Base-by-base conservation (phyloP, 176 grass and related monocot species). In the Chloris gayana region DNA sequence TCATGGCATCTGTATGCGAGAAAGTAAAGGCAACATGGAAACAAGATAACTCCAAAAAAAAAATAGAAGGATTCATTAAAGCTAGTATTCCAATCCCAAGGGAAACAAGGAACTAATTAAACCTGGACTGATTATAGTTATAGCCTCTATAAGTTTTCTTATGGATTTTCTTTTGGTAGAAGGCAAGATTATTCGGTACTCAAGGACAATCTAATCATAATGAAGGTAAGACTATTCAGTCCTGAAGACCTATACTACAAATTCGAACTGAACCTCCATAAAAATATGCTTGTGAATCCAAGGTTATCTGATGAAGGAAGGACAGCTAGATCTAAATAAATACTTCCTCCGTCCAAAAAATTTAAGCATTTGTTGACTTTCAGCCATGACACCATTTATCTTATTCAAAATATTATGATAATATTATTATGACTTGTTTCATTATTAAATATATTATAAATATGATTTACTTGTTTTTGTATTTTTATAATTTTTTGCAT, bases 71-170 rank as follows among this genome's bases (percentile, higher is more conserved):
- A 49, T 57, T 21, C 51, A 63, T 49, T 71, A 35, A 22, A 54
- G 67, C 25, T 46, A 74, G 64, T 69, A 76, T 31, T 71, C n/a
- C 77, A 65, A 30, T 58, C 21, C 64, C 34, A 29, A 27, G 45
- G 70, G 33, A 14, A 64, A 74, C 53, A 46, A 85, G 47, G 35
- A 34, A 7, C 80, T 53, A 25, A 49, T 2, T 38, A 12, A 42
- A 76, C 80, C 53, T 54, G 70, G 15, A 64, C 44, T 54, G 13
- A n/a, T n/a, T n/a, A n/a, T n/a, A n/a, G n/a, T n/a, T 64, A 21
- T 50, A 75, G 11, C 51, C 24, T 35, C 3, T 69, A 62, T 9
- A 54, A 54, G 6, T 25, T 69, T 69, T 27, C 68, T 65, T 39
- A 8, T 79, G 19, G 31, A 37, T 74, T 62, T 80, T 39, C 7